Conservation (phyloP, 345 rosid species). For the Barbarea vulgaris region DNA sequence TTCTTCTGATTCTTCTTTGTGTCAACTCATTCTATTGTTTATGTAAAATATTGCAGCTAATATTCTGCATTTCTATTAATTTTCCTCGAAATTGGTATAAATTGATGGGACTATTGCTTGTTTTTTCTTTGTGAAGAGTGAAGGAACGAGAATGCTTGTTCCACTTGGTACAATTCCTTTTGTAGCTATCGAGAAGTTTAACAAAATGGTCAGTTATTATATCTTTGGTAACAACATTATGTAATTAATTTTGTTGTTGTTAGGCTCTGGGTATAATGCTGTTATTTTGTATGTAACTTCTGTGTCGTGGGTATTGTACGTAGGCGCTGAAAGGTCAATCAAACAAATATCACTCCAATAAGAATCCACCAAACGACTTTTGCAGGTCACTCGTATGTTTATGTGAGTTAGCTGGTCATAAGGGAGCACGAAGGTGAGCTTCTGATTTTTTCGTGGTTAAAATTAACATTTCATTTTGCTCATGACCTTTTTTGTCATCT, state of each 20-base stretch:
- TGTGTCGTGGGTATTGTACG: slow-evolving; percentile 37
- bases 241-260: slow-evolving; percentile 13
- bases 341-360: slow-evolving; percentile 58
- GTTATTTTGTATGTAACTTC: neutral
- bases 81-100: neutral
- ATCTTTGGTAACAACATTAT: slow-evolving; percentile 9
- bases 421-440: slow-evolving; percentile 58
- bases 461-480: slow-evolving; percentile 3
- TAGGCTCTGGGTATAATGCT: slow-evolving; percentile 13
- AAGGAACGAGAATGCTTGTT: slow-evolving; percentile 71
- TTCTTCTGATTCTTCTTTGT: slow-evolving; percentile 17
- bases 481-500: slow-evolving; percentile 9
- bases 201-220: slow-evolving; percentile 66
- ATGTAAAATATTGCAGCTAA: too few species aligned
- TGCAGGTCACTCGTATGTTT: slow-evolving; percentile 84
- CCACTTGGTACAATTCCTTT: slow-evolving; percentile 86
- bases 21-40: too few species aligned
- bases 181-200: slow-evolving; percentile 87
- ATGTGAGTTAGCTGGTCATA: slow-evolving; percentile 51
- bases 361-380: slow-evolving; percentile 69
- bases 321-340: slow-evolving; percentile 72
- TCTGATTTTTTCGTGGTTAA: too few species aligned
- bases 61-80: too few species aligned
- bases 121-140: slow-evolving; percentile 59
- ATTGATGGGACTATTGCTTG: slow-evolving; percentile 7